These are phyloP conservation scores for Lenzites betulinus DNA, from an alignment of 768 basidiomycete genomes.

Conservation along the genomic window DNA sequence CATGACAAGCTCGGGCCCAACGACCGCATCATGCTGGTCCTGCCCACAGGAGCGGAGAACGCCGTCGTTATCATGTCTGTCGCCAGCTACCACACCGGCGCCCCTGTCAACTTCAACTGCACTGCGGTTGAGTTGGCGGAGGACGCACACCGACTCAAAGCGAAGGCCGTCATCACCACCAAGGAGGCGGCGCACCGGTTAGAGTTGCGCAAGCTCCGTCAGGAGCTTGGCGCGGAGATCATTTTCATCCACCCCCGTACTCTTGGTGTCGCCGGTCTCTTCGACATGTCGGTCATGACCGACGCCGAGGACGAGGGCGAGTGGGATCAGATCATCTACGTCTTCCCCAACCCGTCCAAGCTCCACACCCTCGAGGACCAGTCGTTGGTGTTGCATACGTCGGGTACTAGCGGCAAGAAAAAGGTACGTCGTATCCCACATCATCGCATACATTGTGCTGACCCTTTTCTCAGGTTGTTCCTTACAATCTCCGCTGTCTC, in stretches of 20 bases:
- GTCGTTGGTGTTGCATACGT: constrained; percentile 59
- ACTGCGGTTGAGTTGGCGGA: constrained; percentile 46
- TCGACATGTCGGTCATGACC: constrained; percentile 21
- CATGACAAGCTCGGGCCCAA: constrained; percentile 39
- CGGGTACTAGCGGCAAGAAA: constrained; percentile 59
- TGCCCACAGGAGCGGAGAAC: constrained; percentile 48
- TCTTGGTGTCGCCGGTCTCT: constrained; percentile 17
- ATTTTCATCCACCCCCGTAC: constrained; percentile 29
- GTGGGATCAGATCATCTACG: constrained; percentile 8
- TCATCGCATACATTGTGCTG: not conserved
- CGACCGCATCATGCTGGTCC: constrained; percentile 47
- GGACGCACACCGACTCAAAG: constrained; percentile 42
- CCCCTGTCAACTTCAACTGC: constrained; percentile 48
- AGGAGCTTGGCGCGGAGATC: constrained; percentile 42
- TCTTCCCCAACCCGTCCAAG: constrained; percentile 27
- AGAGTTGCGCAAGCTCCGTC: constrained; percentile 35
- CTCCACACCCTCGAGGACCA: constrained; percentile 45
- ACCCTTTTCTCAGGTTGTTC: constrained; percentile 29
- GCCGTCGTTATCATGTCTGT: constrained; percentile 48
- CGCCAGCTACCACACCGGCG: constrained; percentile 46
- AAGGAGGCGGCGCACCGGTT: constrained; percentile 42
- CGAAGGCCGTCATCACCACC: constrained; percentile 44
- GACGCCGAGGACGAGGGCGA: constrained; percentile 12
- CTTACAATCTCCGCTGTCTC: constrained; percentile 44
- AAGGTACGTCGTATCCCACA: constrained; percentile 29